These are phyloP conservation scores for Candida namnaoensis DNA, from an alignment of 805 yeast species.

Conservation along the genomic window DNA sequence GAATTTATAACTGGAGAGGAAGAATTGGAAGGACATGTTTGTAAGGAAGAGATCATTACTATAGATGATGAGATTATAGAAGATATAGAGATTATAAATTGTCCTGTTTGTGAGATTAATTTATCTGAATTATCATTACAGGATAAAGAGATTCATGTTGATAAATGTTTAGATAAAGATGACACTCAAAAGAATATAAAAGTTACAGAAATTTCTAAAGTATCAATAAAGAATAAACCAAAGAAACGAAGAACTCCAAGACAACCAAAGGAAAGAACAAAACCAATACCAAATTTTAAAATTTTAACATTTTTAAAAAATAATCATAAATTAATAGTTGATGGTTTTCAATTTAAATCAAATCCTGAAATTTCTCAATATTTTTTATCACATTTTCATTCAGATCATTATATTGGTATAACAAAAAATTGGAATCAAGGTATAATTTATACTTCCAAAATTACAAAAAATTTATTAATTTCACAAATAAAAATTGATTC, in stretches of 20 bases:
- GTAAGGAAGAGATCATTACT: neutral
- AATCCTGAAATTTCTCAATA: conserved; percentile 40
- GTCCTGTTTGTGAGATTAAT: conserved; percentile 45
- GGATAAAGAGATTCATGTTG: conserved; percentile 45
- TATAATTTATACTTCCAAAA: conserved; percentile 59
- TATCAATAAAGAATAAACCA: conserved; percentile 8
- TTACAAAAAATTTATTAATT: conserved; percentile 53
- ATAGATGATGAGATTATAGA: neutral
- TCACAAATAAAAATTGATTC: conserved; percentile 47
- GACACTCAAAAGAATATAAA: conserved; percentile 21
- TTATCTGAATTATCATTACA: conserved; percentile 29
- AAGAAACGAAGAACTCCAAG: conserved; percentile 6
- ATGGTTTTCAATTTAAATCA: conserved; percentile 51
- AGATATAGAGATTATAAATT: conserved; percentile 10
- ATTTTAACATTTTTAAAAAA: conserved; percentile 31
- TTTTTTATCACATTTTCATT: conserved; percentile 77
- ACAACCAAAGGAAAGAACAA: conserved; percentile 1
- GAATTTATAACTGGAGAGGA: neutral
- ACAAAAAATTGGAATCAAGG: conserved; percentile 71
- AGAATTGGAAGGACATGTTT: neutral
- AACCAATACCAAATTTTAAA: conserved; percentile 39
- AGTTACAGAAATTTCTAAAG: conserved; percentile 18
- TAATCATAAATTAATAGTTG: conserved; percentile 41
- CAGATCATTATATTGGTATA: conserved; percentile 91
- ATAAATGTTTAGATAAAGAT: conserved; percentile 33